Evolutionary conservation across 1,284 basidiomycete genomes (phyloP), one percentile per base, ranked within the genome.

Genomic region (Ustilago hordei): DNA sequence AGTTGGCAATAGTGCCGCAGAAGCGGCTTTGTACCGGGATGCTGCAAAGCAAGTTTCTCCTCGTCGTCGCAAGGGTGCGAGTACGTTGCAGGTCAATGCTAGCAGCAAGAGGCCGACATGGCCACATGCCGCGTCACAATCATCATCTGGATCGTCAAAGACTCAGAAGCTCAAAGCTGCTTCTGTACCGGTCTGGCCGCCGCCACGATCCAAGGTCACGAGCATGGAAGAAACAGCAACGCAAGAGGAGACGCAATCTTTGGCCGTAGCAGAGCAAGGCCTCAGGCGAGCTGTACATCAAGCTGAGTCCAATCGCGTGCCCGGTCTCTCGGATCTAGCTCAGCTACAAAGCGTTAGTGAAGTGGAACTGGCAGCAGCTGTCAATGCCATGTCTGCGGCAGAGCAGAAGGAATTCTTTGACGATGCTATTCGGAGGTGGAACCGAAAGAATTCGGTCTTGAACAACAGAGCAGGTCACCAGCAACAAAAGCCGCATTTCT

Each of bases 361-460:
- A 19, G 69, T 63, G 8, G 64, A 66, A 17, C 28, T 72, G 45
- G 69, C 69, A 15, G 57, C 64, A 6, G 64, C 64, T 2, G 60
- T 72, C 64, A 72, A 72, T 12, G 53, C 53, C 8, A 72, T 72
- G 69, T 45, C 64, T 35, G 38, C 56, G 45, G n/a, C 56, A 7
- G 64, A 66, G 39, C 69, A 67, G 38, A 66, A 56, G n/a, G 64
- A 52, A 0, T 72, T 66, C 60, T 72, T 72, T 35, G 64, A 64
- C 57, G 47, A 62, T 23, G 69, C 69, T 32, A 43, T 72, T 47
- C 60, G 64, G 8, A 57, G 60, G 2, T 72, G 69, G 69, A 66
- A 62, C 23, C 56, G 64, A n/a, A 63, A 67, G 48, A 48, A 50
- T 8, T 23, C 36, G 7, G 60, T 50, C n/a, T 23, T 43, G 13